Percentiles rank a stretch among this genome's conserved stretches.
Conservation (phyloP, 2,329 filamentous ascomycete species). For the Microsporum ferrugineum region DNA sequence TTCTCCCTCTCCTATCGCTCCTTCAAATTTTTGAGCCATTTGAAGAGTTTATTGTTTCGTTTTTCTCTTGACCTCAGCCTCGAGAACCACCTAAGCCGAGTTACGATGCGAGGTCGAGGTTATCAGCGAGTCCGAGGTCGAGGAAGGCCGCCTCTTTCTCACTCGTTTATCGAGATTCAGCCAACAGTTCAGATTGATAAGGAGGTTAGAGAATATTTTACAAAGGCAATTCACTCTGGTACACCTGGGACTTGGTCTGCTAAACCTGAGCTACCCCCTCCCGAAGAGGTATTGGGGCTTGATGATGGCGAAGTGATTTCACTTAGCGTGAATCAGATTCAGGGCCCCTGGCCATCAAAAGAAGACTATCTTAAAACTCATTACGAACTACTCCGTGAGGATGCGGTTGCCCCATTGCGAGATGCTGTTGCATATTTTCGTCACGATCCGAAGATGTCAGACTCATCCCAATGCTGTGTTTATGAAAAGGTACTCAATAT, state of each 20-base stretch:
- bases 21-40: background rate
- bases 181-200: constrained; percentile 16
- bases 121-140: background rate
- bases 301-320: constrained; percentile 20
- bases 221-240: constrained; percentile 12
- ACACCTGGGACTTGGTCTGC: constrained; percentile 23
- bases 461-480: constrained; percentile 48
- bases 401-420: constrained; percentile 58
- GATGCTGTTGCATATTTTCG: constrained; percentile 51
- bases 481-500: constrained; percentile 52
- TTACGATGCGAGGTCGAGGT: constrained; percentile 1
- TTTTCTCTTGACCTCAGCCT: background rate
- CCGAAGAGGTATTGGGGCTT: constrained; percentile 28
- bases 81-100: background rate
- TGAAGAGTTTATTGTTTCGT: background rate
- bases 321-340: constrained; percentile 44
- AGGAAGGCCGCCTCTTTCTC: background rate
- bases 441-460: constrained; percentile 43
- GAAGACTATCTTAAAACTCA: constrained; percentile 60
- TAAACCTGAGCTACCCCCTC: constrained; percentile 32
- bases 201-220: constrained; percentile 23
- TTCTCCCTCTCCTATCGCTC: background rate
- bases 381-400: constrained; percentile 64
- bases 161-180: background rate
- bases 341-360: constrained; percentile 48